Evolutionary conservation across 2,329 filamentous ascomycete genomes (phyloP), one percentile per base, ranked within the genome.

Genomic region (Dactylellina leptospora): DNA sequence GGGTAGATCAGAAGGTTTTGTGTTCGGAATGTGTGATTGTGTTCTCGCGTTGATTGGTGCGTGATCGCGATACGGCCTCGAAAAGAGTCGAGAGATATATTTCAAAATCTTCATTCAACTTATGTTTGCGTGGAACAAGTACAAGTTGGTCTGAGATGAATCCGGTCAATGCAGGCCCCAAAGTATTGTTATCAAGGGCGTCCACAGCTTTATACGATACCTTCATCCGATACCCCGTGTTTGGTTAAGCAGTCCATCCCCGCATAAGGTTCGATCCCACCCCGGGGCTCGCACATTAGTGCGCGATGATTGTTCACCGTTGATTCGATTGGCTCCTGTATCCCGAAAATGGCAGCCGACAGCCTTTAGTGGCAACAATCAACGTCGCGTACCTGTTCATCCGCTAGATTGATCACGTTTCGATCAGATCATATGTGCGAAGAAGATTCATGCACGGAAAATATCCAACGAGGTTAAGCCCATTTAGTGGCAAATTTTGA

Each of bases 281-380:
- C 42, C 56, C 58, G 45, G 20, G 58, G n/a, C n/a, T n/a, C n/a
- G n/a, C n/a, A n/a, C n/a, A n/a, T n/a, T n/a, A 44, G 25, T 23
- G 16, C 42, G 30, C 58, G 20, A 33, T 16, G 20, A 33, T 18
- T 23, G 36, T 6, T 9, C 23, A 61, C 45, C 8, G 27, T 18
- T 33, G 30, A 44, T 23, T 23, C 25, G 48, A n/a, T 61, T 51
- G 58, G 58, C 45, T 30, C 28, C 28, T 22, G 28, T 13, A 13
- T 61, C 45, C 58, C 58, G 58, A 61, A 51, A 61, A 28, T 44
- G 33, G 38, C 13, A 61, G 58, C 58, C 58, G 58, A 61, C 8
- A 38, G 33, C n/a, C n/a, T n/a, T n/a, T n/a, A n/a, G 10, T 1
- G 25, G 11, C 16, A 4, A 40, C 10, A 22, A 36, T 2, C 25